Evolutionary conservation across 345 rosid species (phyloP).

Genomic region (Eucalyptus sp.): DNA sequence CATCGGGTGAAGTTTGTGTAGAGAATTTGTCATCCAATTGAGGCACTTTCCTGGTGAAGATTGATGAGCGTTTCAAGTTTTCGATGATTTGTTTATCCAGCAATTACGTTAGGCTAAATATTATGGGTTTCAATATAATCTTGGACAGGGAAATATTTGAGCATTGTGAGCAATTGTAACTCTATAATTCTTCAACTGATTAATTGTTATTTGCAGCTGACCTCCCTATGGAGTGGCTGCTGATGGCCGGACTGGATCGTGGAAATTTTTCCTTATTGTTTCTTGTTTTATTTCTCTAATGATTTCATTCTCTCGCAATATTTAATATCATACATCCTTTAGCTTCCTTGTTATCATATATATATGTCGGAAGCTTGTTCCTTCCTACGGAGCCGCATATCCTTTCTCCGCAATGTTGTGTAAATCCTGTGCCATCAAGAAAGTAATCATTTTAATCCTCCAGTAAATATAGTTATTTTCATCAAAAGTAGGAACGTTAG

Average conservation of each 20-base stretch:
- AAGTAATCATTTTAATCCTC: background rate
- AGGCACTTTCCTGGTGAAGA: background rate
- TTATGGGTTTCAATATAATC: background rate
- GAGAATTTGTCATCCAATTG: background rate
- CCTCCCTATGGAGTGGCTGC: background rate
- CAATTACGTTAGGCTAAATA: background rate
- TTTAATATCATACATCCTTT: too few species aligned
- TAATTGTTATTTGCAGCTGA: background rate
- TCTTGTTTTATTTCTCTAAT: too few species aligned
- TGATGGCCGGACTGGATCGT: background rate
- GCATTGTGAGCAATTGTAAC: background rate
- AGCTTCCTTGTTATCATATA: background rate
- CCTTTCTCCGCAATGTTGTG: background rate
- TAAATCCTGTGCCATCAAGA: background rate
- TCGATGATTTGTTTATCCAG: background rate
- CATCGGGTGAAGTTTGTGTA: background rate
- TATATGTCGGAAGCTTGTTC: too few species aligned
- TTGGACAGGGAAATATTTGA: background rate
- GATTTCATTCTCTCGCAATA: background rate
- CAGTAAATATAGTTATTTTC: background rate
- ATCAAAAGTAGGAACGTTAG: background rate
- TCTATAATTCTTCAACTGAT: background rate
- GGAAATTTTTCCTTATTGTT: background rate
- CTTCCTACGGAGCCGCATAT: background rate
- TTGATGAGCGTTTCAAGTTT: background rate